These are phyloP conservation scores for Tricholoma flavovirens DNA, from an alignment of 768 basidiomycete species.

Conservation along the genomic window DNA sequence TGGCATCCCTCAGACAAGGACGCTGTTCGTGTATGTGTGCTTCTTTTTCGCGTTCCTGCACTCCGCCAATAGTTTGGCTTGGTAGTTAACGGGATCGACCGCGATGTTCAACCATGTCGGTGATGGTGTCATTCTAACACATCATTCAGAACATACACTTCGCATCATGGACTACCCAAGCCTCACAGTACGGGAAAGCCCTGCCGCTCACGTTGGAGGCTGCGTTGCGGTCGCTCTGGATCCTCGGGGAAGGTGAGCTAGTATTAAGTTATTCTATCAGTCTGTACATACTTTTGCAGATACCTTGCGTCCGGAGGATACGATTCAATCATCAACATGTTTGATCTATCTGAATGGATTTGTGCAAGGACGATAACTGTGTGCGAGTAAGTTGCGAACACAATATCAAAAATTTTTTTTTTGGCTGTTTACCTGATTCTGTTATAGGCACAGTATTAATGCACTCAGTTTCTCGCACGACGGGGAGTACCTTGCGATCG, in stretches of 20 bases:
- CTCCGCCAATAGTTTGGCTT: not conserved
- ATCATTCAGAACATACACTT: constrained; percentile 57
- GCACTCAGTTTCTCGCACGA: constrained; percentile 77
- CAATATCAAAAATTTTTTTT: not conserved
- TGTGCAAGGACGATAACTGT: constrained; percentile 68
- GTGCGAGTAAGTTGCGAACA: constrained; percentile 62
- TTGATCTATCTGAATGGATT: constrained; percentile 78
- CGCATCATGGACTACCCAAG: constrained; percentile 68
- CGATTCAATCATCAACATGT: constrained; percentile 80
- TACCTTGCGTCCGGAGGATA: constrained; percentile 77
- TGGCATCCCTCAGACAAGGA: constrained; percentile 48
- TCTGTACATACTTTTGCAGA: constrained; percentile 27
- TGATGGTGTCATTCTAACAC: constrained; percentile 63
- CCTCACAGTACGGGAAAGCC: constrained; percentile 50
- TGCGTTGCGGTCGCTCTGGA: constrained; percentile 72
- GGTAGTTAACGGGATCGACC: constrained; percentile 51
- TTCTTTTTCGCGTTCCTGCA: not conserved
- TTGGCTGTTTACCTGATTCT: not conserved
- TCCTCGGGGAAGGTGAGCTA: constrained; percentile 62
- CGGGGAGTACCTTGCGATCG: constrained; percentile 78
- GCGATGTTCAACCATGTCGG: constrained; percentile 74
- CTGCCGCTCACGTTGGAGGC: constrained; percentile 77
- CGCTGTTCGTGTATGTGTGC: constrained; percentile 27
- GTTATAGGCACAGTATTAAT: constrained; percentile 59
- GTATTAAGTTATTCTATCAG: not conserved